Evolutionary conservation across 495 filamentous ascomycete genomes (phyloP).

Genomic region (Lepidopterella palustris): DNA sequence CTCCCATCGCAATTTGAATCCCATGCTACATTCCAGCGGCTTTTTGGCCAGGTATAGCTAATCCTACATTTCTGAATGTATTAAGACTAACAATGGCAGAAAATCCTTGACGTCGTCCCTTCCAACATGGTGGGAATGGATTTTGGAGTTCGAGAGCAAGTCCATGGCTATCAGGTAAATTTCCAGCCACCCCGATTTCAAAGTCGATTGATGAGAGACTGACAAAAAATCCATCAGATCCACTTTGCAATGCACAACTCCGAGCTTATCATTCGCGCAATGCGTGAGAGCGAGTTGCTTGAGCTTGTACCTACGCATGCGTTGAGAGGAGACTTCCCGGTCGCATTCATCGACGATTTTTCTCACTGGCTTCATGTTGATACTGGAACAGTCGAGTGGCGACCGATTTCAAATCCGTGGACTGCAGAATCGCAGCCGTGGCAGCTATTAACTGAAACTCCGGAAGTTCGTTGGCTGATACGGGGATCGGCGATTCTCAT

Average conservation of each 20-base stretch:
- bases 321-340: conserved; percentile 44
- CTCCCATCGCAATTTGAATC: conserved; percentile 44
- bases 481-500: not conserved
- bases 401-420: conserved; percentile 44
- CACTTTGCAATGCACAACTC: conserved; percentile 38
- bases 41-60: conserved; percentile 36
- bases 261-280: conserved; percentile 30
- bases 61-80: not conserved
- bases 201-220: conserved; percentile 23
- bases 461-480: not conserved
- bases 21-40: conserved; percentile 37
- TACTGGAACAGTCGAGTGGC: conserved; percentile 45
- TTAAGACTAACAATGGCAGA: not conserved
- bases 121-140: conserved; percentile 42
- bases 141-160: conserved; percentile 25
- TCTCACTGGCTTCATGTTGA: conserved; percentile 54
- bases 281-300: conserved; percentile 12
- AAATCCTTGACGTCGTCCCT: conserved; percentile 39
- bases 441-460: not conserved
- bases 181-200: not conserved
- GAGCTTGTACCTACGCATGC: conserved; percentile 44
- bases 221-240: conserved; percentile 34
- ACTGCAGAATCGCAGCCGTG: conserved; percentile 27
- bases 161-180: conserved; percentile 32
- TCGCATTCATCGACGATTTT: conserved; percentile 41